These are phyloP conservation scores for Sarocladium oryzae DNA, from an alignment of 2,329 filamentous ascomycete genomes.

Conservation along the genomic window DNA sequence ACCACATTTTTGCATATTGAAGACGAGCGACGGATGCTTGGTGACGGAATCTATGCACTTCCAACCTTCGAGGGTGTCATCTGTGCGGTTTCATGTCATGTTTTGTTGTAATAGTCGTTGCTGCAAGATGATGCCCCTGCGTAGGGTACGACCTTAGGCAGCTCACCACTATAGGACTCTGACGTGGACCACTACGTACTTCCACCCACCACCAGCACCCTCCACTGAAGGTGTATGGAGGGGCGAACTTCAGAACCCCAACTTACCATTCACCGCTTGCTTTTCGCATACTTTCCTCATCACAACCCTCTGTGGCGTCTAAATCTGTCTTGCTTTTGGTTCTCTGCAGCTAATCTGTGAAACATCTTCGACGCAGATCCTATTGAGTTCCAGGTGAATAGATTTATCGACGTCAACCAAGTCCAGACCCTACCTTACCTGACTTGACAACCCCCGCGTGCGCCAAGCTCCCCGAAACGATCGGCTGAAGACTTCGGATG, in stretches of 20 bases:
- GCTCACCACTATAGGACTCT: not conserved
- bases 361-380: not conserved
- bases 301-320: not conserved
- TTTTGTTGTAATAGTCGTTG: too few species aligned
- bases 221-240: not conserved
- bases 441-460: too few species aligned
- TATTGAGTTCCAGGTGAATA: too few species aligned
- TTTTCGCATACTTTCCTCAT: not conserved
- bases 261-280: not conserved
- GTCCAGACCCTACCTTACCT: too few species aligned
- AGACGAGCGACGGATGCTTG: not conserved
- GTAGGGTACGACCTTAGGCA: too few species aligned
- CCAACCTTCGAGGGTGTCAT: too few species aligned
- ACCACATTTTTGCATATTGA: not conserved
- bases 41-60: too few species aligned
- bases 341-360: not conserved
- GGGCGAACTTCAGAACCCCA: not conserved
- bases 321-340: not conserved
- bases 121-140: too few species aligned
- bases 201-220: not conserved
- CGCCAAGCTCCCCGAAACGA: not conserved
- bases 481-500: not conserved
- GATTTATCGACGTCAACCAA: too few species aligned
- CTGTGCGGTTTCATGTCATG: too few species aligned
- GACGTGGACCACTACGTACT: constrained; percentile 7